These are phyloP conservation scores for Ophiosphaerella herpotricha DNA, from an alignment of 2,329 filamentous ascomycete species.

Conservation along the genomic window DNA sequence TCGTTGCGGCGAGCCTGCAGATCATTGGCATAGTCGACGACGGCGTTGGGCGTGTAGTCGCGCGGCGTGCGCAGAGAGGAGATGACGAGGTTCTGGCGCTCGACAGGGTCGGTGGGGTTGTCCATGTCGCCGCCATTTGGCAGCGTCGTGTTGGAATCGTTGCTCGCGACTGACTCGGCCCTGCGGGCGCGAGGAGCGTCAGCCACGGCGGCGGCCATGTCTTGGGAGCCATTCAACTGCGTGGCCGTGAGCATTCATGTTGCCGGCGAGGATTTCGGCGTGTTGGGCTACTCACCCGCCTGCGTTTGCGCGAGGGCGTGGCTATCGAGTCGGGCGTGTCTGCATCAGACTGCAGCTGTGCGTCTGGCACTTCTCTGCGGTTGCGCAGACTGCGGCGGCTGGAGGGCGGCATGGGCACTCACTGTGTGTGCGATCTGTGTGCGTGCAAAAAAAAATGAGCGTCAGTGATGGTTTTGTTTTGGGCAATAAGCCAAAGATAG, in stretches of 20 bases:
- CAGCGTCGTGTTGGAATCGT: constrained; percentile 48
- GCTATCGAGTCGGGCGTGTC: constrained; percentile 55
- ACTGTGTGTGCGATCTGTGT: constrained; percentile 8
- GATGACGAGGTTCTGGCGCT: constrained; percentile 45
- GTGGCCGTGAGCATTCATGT: constrained; percentile 18
- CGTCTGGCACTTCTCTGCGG: constrained; percentile 36
- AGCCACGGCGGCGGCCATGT: constrained; percentile 17
- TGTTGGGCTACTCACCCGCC: constrained; percentile 46
- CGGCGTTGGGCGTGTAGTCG: constrained; percentile 58
- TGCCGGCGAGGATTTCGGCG: constrained; percentile 3
- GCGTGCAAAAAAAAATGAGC: background rate
- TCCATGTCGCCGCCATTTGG: constrained; percentile 41
- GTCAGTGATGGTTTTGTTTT: constrained; percentile 21
- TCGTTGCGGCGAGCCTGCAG: constrained; percentile 50
- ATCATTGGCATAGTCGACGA: constrained; percentile 60
- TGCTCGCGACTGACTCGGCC: constrained; percentile 47
- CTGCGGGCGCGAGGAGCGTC: constrained; percentile 36
- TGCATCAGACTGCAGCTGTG: constrained; percentile 42
- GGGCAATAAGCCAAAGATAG: constrained; percentile 7
- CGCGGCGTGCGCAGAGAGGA: constrained; percentile 49
- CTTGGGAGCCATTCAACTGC: constrained; percentile 44
- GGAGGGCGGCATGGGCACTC: constrained; percentile 28
- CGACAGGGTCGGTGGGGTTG: constrained; percentile 35
- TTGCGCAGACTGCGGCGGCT: constrained; percentile 34
- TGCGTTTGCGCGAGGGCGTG: constrained; percentile 54